Base-by-base conservation (phyloP, 768 basidiomycete genomes). In the Podaxis sp. region DNA sequence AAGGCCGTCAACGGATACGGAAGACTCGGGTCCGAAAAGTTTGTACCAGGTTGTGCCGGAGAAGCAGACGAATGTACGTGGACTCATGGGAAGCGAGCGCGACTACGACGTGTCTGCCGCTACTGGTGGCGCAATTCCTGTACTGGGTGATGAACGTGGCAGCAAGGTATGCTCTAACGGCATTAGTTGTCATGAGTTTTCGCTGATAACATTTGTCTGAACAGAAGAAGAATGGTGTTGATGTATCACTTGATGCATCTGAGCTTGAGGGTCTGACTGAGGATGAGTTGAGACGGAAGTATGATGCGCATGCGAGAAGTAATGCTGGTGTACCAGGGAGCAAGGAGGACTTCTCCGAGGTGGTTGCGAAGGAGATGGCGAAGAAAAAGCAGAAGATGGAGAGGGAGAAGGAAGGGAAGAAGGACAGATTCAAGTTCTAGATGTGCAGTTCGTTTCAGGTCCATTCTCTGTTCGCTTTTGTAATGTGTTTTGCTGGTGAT, bases 21-120 rank as follows among this genome's bases (percentile, higher is more conserved):
- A 83, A 13, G 71, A 79, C 24, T 65, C 67, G n/a, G 93, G 91
- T 0, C 91, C 90, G 6, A 79, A 89, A 58, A 87, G 89, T 40
- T 77, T 99, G 66, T 99, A 98, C 73, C 93, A 95, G 58, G 96
- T 99, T 63, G 88, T 99, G 8, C 96, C 95, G 26, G 97, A 99
- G 82, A 88, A 87, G 71, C 92, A 96, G 75, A 88, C 92, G 4
- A 82, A 80, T 4, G 87, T 95, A 28, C 82, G 91, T 38, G 96
- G 97, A 2, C 82, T 99, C 64, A 96, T 99, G 94, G 97, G 97
- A 60, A 95, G 93, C 77, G 95, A 96, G 66, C 85, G 96, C 57
- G 95, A 90, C 7, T 99, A 99, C 83, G 97, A 99, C 70, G 83
- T 98, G 66, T 81, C 84, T 65, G 87, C 82, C 56, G 86, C 94